phyloP scores from a whole-genome alignment of 768 basidiomycete species.

The Naematelia aurantialba region DNA sequence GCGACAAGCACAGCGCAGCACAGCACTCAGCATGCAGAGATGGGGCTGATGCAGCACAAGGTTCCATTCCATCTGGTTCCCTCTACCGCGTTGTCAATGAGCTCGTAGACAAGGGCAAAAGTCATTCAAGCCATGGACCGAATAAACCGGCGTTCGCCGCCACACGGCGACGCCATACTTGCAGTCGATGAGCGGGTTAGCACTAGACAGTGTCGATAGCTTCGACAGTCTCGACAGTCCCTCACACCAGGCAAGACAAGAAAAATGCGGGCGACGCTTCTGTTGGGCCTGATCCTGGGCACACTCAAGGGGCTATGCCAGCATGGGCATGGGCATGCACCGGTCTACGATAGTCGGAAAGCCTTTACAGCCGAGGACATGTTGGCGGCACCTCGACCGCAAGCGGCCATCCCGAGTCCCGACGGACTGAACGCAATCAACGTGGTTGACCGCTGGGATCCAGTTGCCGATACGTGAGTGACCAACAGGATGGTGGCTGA shows the following conservation, averaged over 20 bases:
- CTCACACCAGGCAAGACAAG: too few species aligned
- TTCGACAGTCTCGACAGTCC: too few species aligned
- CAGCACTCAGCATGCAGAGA: too few species aligned
- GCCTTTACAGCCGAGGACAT: constrained; percentile 40
- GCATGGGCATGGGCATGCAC: neutral
- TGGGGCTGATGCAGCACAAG: too few species aligned
- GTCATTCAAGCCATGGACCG: too few species aligned
- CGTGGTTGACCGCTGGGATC: constrained; percentile 33
- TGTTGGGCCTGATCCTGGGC: neutral
- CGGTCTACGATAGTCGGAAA: neutral
- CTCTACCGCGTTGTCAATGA: too few species aligned
- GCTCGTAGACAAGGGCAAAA: too few species aligned
- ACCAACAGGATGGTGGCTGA: constrained; percentile 5
- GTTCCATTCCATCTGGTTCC: too few species aligned
- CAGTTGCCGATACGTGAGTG: constrained; percentile 27
- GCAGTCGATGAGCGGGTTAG: neutral
- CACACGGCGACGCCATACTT: neutral
- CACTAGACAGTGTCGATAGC: too few species aligned
- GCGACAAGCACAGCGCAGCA: too few species aligned
- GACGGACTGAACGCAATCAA: constrained; percentile 20
- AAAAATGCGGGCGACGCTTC: neutral
- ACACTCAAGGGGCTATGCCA: neutral
- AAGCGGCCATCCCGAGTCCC: constrained; percentile 29
- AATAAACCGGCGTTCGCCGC: neutral
- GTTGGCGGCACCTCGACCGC: constrained; percentile 37